Evolutionary conservation across 1,139 yeast species (phyloP).

Genomic region (Saccharomyces hybrid): DNA sequence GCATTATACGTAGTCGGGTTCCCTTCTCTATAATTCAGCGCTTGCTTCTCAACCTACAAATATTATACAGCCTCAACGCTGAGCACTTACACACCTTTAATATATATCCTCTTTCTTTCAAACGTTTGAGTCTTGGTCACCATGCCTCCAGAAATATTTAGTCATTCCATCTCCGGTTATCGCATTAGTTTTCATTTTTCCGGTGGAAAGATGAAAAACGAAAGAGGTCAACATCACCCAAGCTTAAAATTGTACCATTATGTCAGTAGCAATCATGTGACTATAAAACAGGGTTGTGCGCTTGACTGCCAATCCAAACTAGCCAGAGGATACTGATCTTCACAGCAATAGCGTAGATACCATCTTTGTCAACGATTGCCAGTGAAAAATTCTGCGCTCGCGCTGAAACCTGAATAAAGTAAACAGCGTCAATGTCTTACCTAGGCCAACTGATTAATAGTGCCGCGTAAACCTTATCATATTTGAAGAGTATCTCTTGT

Average conservation of each 20-base stretch:
- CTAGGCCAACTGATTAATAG: neutral
- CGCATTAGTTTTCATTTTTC: neutral
- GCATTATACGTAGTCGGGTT: neutral
- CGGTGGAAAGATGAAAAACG: neutral
- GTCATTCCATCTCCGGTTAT: neutral
- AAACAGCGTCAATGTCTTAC: too few relatives aligned
- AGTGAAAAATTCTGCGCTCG: neutral
- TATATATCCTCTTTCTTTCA: neutral
- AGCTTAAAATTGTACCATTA: neutral
- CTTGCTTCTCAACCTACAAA: neutral
- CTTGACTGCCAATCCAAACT: too few relatives aligned
- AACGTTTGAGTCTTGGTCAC: neutral
- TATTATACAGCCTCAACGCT: neutral
- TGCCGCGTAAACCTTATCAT: neutral
- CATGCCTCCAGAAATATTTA: neutral
- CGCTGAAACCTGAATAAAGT: neutral
- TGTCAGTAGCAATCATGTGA: neutral
- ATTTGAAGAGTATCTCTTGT: neutral
- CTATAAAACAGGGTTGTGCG: neutral
- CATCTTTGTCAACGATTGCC: neutral
- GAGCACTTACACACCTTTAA: neutral
- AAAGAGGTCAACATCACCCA: neutral
- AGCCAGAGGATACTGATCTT: too few relatives aligned
- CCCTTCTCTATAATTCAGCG: neutral
- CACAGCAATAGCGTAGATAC: neutral